phyloP scores from a whole-genome alignment of 768 basidiomycete species.

The Rhodocollybia butyracea region DNA sequence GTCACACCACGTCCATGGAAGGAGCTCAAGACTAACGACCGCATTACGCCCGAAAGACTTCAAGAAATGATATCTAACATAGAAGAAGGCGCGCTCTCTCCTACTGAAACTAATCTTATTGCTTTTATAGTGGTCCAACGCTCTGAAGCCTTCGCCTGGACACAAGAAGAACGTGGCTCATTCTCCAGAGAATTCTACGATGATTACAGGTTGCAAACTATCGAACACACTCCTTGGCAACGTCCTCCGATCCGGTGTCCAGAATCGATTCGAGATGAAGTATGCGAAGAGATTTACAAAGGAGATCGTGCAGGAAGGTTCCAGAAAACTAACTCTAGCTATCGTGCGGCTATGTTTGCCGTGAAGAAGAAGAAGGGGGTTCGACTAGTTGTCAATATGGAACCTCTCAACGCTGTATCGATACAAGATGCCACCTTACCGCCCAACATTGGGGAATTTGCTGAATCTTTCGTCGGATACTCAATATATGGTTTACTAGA shows the following conservation, averaged over 20 bases:
- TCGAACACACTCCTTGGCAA: slow-evolving; percentile 31
- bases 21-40: slow-evolving; percentile 1
- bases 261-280: slow-evolving; percentile 16
- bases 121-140: slow-evolving; percentile 10
- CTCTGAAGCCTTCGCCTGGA: slow-evolving; percentile 19
- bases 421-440: slow-evolving; percentile 23
- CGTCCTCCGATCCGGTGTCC: slow-evolving; percentile 23
- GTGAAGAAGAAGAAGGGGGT: slow-evolving; percentile 27
- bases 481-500: slow-evolving; percentile 22
- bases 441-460: slow-evolving; percentile 23
- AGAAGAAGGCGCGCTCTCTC: slow-evolving; percentile 6
- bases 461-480: slow-evolving; percentile 19
- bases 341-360: slow-evolving; percentile 19
- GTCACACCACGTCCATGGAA: slow-evolving; percentile 8
- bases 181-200: slow-evolving; percentile 28
- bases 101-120: slow-evolving; percentile 13
- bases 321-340: slow-evolving; percentile 20
- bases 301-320: slow-evolving; percentile 19
- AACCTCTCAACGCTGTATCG: slow-evolving; percentile 30
- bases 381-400: slow-evolving; percentile 26
- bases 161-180: slow-evolving; percentile 24
- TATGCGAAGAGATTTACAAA: slow-evolving; percentile 18
- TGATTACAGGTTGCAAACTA: slow-evolving; percentile 27
- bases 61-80: slow-evolving; percentile 15
- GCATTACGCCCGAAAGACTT: slow-evolving; percentile 11